Percentiles rank a stretch among this genome's conserved stretches.
phyloP scores from a whole-genome alignment of 495 filamentous ascomycete genomes.

The Thozetella sp. region DNA sequence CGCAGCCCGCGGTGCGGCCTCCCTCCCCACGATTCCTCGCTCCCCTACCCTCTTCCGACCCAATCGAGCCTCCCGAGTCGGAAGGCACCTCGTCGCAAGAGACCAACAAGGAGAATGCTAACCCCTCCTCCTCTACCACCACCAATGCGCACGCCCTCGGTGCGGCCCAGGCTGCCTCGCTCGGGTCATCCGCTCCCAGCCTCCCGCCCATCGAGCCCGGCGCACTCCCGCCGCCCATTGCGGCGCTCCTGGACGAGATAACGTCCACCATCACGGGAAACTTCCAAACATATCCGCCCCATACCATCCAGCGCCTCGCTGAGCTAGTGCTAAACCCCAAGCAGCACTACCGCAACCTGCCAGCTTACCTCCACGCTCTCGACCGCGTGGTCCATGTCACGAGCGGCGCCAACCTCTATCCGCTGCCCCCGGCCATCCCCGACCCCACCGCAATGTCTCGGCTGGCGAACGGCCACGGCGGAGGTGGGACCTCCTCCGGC shows the following conservation, averaged over 20 bases:
- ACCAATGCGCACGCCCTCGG: constrained; percentile 13
- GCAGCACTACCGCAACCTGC: constrained; percentile 76
- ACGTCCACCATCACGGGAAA: constrained; percentile 63
- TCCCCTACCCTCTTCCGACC: constrained; percentile 48
- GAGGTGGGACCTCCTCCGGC: constrained; percentile 35
- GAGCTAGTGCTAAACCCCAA: constrained; percentile 84
- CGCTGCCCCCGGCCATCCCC: constrained; percentile 67
- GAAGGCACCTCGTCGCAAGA: constrained; percentile 41
- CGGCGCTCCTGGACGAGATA: constrained; percentile 65
- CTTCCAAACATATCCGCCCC: constrained; percentile 79
- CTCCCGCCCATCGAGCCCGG: constrained; percentile 21
- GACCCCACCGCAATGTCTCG: constrained; percentile 42
- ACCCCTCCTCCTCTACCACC: constrained; percentile 22
- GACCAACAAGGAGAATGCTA: constrained; percentile 47
- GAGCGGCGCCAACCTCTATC: constrained; percentile 78
- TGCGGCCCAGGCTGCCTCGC: constrained; percentile 13
- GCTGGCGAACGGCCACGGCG: constrained; percentile 65
- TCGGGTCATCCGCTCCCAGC: constrained; percentile 9
- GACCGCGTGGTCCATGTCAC: constrained; percentile 92
- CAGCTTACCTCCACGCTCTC: constrained; percentile 85
- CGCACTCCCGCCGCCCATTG: constrained; percentile 63
- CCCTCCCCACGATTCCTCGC: constrained; percentile 42
- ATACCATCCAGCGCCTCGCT: constrained; percentile 89
- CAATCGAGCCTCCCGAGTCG: constrained; percentile 46
- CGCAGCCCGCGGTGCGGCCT: constrained; percentile 26